phyloP scores from a whole-genome alignment of 2,329 filamentous ascomycete genomes.

The Clonostachys chloroleuca region DNA sequence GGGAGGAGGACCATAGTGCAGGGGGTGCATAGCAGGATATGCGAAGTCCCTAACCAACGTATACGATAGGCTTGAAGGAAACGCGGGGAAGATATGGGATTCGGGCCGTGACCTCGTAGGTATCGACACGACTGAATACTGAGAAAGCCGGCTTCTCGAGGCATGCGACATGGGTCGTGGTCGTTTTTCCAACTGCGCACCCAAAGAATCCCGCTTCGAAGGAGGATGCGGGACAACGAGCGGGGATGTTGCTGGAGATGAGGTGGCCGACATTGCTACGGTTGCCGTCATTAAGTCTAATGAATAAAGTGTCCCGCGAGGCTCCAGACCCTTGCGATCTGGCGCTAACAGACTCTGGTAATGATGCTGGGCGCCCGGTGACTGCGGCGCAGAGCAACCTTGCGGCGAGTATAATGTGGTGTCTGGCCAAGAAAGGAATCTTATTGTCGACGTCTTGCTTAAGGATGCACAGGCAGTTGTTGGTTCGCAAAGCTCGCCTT shows the following conservation, averaged over 20 bases:
- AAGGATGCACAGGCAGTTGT: too few relatives aligned
- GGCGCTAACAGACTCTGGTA: too few relatives aligned
- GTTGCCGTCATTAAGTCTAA: not conserved
- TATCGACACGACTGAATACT: slow-evolving; percentile 71
- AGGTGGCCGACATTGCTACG: slow-evolving; percentile 1
- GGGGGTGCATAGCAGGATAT: slow-evolving; percentile 74
- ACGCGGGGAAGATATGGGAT: slow-evolving; percentile 78
- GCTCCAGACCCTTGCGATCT: not conserved
- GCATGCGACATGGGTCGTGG: slow-evolving; percentile 65
- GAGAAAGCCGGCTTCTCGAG: slow-evolving; percentile 76
- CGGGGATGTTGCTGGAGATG: slow-evolving; percentile 1
- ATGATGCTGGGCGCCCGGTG: not conserved
- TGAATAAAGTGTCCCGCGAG: not conserved
- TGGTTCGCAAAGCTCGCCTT: too few relatives aligned
- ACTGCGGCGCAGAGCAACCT: not conserved
- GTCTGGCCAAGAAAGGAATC: not conserved
- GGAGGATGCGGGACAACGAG: not conserved
- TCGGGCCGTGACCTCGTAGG: slow-evolving; percentile 70
- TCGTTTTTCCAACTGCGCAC: not conserved
- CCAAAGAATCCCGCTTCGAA: not conserved
- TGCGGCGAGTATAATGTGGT: not conserved
- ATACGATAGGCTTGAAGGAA: slow-evolving; percentile 81
- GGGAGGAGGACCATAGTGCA: slow-evolving; percentile 91
- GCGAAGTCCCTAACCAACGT: slow-evolving; percentile 95
- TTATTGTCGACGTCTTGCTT: not conserved